Conservation (phyloP, 2,329 filamentous ascomycete species). For the Tolypocladium sp. region DNA sequence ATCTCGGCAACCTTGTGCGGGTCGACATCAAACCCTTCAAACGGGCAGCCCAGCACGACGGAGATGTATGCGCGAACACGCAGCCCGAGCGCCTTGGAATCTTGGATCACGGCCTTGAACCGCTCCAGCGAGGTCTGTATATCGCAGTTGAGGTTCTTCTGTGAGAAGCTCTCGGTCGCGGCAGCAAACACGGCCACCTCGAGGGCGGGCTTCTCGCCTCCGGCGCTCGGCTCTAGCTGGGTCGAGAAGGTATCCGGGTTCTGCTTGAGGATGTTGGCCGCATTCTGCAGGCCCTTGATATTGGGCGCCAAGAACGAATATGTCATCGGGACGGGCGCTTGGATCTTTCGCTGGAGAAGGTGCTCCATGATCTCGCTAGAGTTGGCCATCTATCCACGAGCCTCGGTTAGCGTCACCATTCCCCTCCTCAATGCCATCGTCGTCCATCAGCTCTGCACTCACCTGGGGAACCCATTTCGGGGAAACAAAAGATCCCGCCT, state of each 20-base stretch:
- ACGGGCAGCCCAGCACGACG: constrained; percentile 73
- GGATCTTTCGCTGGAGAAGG: constrained; percentile 48
- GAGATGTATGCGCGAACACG: constrained; percentile 73
- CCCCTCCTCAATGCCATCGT: neutral
- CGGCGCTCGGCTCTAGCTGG: constrained; percentile 33
- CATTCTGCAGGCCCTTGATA: constrained; percentile 59
- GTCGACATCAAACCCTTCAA: constrained; percentile 56
- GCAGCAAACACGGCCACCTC: constrained; percentile 76
- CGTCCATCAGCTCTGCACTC: constrained; percentile 5
- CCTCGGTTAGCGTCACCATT: neutral
- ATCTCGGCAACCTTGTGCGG: constrained; percentile 56
- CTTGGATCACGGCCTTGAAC: constrained; percentile 61
- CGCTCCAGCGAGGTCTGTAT: constrained; percentile 63
- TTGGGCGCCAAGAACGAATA: constrained; percentile 82
- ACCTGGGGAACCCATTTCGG: constrained; percentile 82
- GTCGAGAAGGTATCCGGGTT: constrained; percentile 41
- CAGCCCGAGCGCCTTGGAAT: constrained; percentile 55
- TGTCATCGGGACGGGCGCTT: constrained; percentile 47
- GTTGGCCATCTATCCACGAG: constrained; percentile 57
- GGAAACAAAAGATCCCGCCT: constrained; percentile 74
- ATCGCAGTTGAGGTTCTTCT: constrained; percentile 74
- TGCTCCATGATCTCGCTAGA: constrained; percentile 66
- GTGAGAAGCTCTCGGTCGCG: constrained; percentile 71
- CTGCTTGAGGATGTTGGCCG: constrained; percentile 41
- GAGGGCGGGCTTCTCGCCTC: constrained; percentile 38